These are phyloP conservation scores for Colletotrichum sp. DNA, from an alignment of 2,329 filamentous ascomycete genomes.

Conservation along the genomic window DNA sequence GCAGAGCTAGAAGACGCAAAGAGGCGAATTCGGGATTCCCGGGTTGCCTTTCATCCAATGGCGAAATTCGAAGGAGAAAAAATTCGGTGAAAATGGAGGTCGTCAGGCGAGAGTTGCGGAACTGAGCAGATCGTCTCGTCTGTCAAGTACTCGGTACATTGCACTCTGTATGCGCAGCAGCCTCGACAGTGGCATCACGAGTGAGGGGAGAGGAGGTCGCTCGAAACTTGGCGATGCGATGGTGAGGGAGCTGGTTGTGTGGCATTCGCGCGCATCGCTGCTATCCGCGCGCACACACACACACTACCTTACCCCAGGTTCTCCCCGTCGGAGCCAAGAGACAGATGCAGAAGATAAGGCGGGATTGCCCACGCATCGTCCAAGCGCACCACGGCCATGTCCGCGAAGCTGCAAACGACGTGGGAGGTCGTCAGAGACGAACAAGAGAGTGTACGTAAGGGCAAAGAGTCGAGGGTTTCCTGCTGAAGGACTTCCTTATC, in stretches of 20 bases:
- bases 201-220: background rate
- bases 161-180: background rate
- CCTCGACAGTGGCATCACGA: background rate
- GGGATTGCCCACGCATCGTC: background rate
- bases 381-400: background rate
- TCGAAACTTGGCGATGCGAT: background rate
- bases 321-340: background rate
- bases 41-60: background rate
- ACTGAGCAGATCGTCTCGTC: background rate
- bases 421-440: background rate
- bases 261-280: background rate
- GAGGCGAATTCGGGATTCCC: conserved; percentile 12
- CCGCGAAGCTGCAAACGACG: background rate
- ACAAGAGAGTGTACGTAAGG: background rate
- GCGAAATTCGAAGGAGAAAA: background rate
- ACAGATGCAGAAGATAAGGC: background rate
- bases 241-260: background rate
- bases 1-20: conserved; percentile 8
- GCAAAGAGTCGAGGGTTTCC: background rate
- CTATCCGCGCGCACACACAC: background rate
- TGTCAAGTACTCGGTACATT: background rate
- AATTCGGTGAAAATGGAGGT: background rate
- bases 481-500: conserved; percentile 2
- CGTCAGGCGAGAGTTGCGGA: background rate
- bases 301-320: background rate